Conservation (phyloP, 495 filamentous ascomycete species). For the Ramalina intermedia region DNA sequence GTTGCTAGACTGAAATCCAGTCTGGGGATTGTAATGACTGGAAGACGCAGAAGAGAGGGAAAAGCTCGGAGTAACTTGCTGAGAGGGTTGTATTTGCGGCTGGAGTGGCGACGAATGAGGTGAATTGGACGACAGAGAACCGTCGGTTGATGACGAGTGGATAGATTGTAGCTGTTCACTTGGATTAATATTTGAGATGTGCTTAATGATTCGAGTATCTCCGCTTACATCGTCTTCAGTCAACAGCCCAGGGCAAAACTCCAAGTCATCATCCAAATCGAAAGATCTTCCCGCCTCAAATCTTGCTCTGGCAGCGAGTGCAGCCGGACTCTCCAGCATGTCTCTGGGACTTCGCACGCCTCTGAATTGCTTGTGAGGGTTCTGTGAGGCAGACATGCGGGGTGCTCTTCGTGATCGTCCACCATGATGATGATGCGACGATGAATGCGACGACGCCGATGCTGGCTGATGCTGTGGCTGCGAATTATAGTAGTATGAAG, state of each 20-base stretch:
- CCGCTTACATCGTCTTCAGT: constrained; percentile 90
- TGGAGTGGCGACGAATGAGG: constrained; percentile 81
- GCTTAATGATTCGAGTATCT: not conserved
- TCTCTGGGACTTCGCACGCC: constrained; percentile 79
- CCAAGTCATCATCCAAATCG: constrained; percentile 90
- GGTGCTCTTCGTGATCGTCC: constrained; percentile 80
- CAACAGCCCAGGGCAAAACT: constrained; percentile 87
- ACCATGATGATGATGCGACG: constrained; percentile 62
- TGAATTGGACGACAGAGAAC: constrained; percentile 85
- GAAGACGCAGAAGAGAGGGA: constrained; percentile 61
- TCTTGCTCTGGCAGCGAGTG: constrained; percentile 62
- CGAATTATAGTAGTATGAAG: constrained; percentile 1
- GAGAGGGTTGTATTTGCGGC: constrained; percentile 59
- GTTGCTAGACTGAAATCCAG: constrained; percentile 27
- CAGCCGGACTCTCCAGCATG: constrained; percentile 58
- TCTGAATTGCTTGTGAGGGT: constrained; percentile 73
- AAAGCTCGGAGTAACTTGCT: constrained; percentile 63
- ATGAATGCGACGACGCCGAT: constrained; percentile 36
- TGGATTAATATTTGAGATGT: not conserved
- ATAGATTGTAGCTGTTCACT: constrained; percentile 63
- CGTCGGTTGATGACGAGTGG: constrained; percentile 79
- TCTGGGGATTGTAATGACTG: constrained; percentile 50
- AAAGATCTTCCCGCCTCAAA: constrained; percentile 92
- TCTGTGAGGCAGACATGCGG: constrained; percentile 62
- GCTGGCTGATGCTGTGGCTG: constrained; percentile 37